phyloP scores from a whole-genome alignment of 768 basidiomycete genomes.

The Chalciporus piperatus region DNA sequence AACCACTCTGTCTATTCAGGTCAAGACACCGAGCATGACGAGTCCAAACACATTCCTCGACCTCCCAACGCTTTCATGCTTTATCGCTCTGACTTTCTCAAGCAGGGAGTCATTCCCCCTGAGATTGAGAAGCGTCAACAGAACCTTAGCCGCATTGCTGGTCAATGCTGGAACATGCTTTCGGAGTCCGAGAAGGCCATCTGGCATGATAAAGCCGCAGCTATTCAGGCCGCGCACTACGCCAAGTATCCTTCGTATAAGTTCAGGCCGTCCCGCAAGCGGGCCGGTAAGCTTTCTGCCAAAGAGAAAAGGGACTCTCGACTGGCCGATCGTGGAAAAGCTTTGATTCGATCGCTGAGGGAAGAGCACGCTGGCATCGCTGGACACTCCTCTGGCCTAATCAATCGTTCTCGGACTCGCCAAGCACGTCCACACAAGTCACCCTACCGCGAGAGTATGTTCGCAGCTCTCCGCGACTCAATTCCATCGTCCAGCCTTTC shows the following conservation, averaged over 20 bases:
- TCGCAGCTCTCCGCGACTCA: slow-evolving; percentile 7
- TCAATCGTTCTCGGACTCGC: slow-evolving; percentile 31
- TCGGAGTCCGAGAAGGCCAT: slow-evolving; percentile 29
- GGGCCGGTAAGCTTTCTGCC: slow-evolving; percentile 4
- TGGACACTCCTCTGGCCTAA: slow-evolving; percentile 36
- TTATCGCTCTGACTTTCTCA: slow-evolving; percentile 51
- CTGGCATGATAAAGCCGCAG: slow-evolving; percentile 35
- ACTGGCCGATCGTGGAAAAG: slow-evolving; percentile 18
- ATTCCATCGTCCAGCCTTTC: slow-evolving; percentile 2
- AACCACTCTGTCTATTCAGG: slow-evolving; percentile 2
- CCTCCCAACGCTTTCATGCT: slow-evolving; percentile 59
- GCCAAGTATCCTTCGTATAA: slow-evolving; percentile 29
- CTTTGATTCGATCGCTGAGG: slow-evolving; percentile 33
- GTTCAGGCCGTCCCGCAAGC: slow-evolving; percentile 27
- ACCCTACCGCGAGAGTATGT: slow-evolving; percentile 15
- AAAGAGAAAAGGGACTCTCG: slow-evolving; percentile 30
- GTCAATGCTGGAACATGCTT: slow-evolving; percentile 51
- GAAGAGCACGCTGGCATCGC: slow-evolving; percentile 33
- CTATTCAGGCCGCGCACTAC: slow-evolving; percentile 26
- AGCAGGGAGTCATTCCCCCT: slow-evolving; percentile 39
- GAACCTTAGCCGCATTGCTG: slow-evolving; percentile 52
- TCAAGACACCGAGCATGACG: background rate
- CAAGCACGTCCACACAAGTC: slow-evolving; percentile 20
- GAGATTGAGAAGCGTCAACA: slow-evolving; percentile 52
- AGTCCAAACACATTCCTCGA: slow-evolving; percentile 38